Percentiles rank a stretch among this genome's conserved stretches.
phyloP scores from a whole-genome alignment of 140 eudicot species.

The Cichorium intybus region DNA sequence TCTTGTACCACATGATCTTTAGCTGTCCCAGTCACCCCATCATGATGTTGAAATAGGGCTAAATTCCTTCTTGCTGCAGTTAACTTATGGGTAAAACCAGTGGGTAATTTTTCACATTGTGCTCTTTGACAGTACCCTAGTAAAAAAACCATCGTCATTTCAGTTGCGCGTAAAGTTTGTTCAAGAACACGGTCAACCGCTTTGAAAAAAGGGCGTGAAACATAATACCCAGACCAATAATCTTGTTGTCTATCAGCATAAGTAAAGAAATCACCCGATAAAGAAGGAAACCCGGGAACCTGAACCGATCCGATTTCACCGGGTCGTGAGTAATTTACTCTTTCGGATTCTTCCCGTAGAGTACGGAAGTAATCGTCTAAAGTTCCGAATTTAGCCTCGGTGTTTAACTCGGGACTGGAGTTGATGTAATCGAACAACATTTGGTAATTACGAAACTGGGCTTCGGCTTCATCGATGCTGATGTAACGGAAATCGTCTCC shows the following conservation, averaged over 20 bases:
- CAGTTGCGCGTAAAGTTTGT: slow-evolving; percentile 86
- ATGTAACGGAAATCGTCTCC: slow-evolving; percentile 96
- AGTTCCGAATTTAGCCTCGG: slow-evolving; percentile 90
- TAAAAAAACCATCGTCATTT: slow-evolving; percentile 73
- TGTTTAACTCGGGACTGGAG: slow-evolving; percentile 65
- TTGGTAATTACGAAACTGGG: slow-evolving; percentile 90
- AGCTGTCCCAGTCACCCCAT: slow-evolving; percentile 97
- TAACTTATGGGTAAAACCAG: slow-evolving; percentile 69
- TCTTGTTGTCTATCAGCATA: slow-evolving; percentile 93
- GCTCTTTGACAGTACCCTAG: slow-evolving; percentile 82
- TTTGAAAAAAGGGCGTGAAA: slow-evolving; percentile 92
- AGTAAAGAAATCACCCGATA: slow-evolving; percentile 92
- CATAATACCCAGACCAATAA: slow-evolving; percentile 97
- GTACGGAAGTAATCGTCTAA: slow-evolving; percentile 89
- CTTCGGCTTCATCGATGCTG: slow-evolving; percentile 94
- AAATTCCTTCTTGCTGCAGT: slow-evolving; percentile 88
- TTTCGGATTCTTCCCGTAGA: slow-evolving; percentile 66
- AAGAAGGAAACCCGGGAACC: slow-evolving; percentile 82
- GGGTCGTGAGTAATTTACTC: slow-evolving; percentile 69
- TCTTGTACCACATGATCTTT: slow-evolving; percentile 95
- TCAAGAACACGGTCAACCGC: slow-evolving; percentile 97
- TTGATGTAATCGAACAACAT: slow-evolving; percentile 85
- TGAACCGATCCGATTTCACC: slow-evolving; percentile 87
- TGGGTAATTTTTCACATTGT: slow-evolving; percentile 86
- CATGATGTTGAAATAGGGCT: slow-evolving; percentile 98